Evolutionary conservation across 176 grass and related monocot genomes (phyloP).

Genomic region (Phoenix dactylifera): DNA sequence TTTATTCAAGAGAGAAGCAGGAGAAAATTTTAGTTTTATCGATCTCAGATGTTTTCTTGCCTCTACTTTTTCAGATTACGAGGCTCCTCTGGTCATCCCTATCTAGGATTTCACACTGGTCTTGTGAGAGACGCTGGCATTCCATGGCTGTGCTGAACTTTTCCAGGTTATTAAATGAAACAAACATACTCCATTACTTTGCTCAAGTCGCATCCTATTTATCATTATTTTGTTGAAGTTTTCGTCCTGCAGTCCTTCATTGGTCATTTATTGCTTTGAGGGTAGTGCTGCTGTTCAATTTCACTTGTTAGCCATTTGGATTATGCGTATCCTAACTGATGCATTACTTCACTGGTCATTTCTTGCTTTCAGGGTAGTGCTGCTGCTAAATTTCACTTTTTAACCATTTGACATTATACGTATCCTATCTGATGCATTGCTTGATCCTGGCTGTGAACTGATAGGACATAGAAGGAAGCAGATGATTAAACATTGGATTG

Average conservation of each 20-base stretch:
- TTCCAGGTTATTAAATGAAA: conserved; percentile 61
- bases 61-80: conserved; percentile 31
- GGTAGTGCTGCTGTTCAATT: too few relatives aligned
- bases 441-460: conserved; percentile 53
- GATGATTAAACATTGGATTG: conserved; percentile 63
- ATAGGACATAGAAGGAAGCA: conserved; percentile 90
- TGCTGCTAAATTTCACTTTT: too few relatives aligned
- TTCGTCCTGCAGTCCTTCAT: too few relatives aligned
- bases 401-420: background rate
- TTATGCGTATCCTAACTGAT: conserved; percentile 18
- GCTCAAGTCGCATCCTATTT: too few relatives aligned
- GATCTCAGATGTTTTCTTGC: conserved; percentile 14
- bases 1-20: too few relatives aligned
- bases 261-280: too few relatives aligned
- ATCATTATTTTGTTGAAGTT: too few relatives aligned
- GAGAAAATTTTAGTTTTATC: too few relatives aligned
- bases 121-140: conserved; percentile 89
- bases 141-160: conserved; percentile 96
- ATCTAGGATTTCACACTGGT: conserved; percentile 73
- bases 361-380: too few relatives aligned
- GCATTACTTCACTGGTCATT: too few relatives aligned
- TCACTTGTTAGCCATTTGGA: too few relatives aligned
- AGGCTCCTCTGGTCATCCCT: conserved; percentile 47
- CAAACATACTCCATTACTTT: background rate
- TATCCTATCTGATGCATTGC: conserved; percentile 24